Percentiles rank a stretch among this genome's conserved stretches.
phyloP scores from a whole-genome alignment of 2,329 filamentous ascomycete genomes.

The Pestalotiopsis fici region DNA sequence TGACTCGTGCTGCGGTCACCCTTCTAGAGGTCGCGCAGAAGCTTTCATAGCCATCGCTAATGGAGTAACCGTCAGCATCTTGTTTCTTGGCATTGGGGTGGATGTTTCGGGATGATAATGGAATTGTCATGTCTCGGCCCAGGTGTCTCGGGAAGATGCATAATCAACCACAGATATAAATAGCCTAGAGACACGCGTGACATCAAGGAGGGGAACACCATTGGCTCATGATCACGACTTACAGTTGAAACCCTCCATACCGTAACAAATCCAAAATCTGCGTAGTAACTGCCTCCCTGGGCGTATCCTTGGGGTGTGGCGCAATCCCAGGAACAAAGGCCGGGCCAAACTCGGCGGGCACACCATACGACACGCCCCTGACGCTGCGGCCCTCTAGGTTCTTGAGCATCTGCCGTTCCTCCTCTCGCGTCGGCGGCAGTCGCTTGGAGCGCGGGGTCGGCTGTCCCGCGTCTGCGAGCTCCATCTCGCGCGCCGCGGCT shows the following conservation, averaged over 20 bases:
- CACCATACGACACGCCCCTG: background rate
- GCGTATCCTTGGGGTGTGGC: slow-evolving; percentile 8
- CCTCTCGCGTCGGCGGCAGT: background rate
- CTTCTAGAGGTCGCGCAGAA: background rate
- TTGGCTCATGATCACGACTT: slow-evolving; percentile 1
- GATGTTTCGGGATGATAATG: background rate
- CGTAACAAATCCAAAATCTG: background rate
- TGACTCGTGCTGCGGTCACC: background rate
- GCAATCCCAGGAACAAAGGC: background rate
- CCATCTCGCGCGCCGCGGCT: background rate
- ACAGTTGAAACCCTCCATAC: background rate
- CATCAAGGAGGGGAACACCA: no score
- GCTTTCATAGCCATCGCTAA: background rate
- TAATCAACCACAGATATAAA: background rate
- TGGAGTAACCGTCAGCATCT: no score
- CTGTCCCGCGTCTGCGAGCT: background rate
- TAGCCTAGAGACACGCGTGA: no score
- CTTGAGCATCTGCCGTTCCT: background rate
- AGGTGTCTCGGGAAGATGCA: background rate
- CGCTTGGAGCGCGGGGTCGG: slow-evolving; percentile 7
- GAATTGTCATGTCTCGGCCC: background rate
- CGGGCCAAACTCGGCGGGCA: background rate
- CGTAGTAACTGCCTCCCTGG: slow-evolving; percentile 6
- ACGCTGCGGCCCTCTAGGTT: background rate
- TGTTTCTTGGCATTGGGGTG: background rate